These are phyloP conservation scores for Gryganskiella cystojenkinii DNA, from an alignment of 192 early-diverging fungal species.

Conservation along the genomic window DNA sequence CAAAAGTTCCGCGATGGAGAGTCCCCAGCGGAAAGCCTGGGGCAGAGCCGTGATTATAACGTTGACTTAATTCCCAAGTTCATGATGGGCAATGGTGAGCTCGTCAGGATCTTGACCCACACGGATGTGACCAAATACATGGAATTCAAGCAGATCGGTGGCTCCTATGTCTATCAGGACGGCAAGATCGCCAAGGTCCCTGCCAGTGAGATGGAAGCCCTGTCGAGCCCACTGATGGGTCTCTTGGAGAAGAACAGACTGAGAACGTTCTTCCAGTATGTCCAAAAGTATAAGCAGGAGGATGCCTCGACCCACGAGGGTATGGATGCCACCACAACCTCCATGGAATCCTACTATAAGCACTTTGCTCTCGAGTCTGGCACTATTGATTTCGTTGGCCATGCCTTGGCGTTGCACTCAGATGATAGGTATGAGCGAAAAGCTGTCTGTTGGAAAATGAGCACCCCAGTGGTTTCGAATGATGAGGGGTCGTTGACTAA, in stretches of 20 bases:
- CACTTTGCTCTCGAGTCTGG: constrained; percentile 93
- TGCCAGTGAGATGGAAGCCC: constrained; percentile 86
- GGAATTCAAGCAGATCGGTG: constrained; percentile 96
- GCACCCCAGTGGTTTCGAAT: too few species aligned
- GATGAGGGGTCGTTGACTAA: too few species aligned
- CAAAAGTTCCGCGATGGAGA: constrained; percentile 72
- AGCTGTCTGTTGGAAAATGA: not conserved
- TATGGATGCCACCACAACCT: constrained; percentile 77
- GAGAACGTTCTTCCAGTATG: constrained; percentile 96
- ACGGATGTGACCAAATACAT: constrained; percentile 98
- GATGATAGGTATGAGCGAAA: constrained; percentile 74
- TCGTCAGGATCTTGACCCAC: constrained; percentile 96
- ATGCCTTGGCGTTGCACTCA: constrained; percentile 95
- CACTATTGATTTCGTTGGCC: constrained; percentile 98
- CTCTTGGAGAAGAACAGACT: constrained; percentile 94
- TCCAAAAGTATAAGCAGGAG: constrained; percentile 89
- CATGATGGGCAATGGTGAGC: constrained; percentile 98
- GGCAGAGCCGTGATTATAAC: constrained; percentile 91
- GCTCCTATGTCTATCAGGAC: constrained; percentile 92
- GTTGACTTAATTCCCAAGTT: constrained; percentile 99
- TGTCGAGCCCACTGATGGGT: constrained; percentile 88
- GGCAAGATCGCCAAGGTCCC: constrained; percentile 97
- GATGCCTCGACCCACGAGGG: constrained; percentile 87
- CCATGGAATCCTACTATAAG: constrained; percentile 89
- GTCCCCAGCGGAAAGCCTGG: constrained; percentile 62